Percentiles rank a stretch among this genome's conserved stretches.
These are phyloP conservation scores for Cytauxzoon felis DNA, from an alignment of 169 alveolate genomes.

Conservation along the genomic window DNA sequence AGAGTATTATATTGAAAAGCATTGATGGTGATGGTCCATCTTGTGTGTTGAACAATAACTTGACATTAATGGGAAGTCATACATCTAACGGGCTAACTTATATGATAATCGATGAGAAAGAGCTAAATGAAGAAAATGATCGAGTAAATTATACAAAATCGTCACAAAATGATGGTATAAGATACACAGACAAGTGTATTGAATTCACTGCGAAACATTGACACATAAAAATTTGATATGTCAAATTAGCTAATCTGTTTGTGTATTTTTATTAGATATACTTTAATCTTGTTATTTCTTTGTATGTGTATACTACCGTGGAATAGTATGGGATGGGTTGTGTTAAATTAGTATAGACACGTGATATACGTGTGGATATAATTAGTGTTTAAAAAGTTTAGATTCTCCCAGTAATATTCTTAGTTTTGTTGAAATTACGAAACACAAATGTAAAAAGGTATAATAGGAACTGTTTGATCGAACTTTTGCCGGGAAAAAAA, in stretches of 20 bases:
- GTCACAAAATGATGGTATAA: neutral
- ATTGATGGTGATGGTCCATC: slow-evolving; percentile 22
- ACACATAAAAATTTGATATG: neutral
- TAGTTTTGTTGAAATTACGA: too few species aligned
- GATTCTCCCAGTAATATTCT: too few species aligned
- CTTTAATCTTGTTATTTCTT: neutral
- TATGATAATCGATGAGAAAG: slow-evolving; percentile 24
- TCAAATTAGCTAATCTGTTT: too few species aligned
- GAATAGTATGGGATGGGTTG: too few species aligned
- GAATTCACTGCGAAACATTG: slow-evolving; percentile 25
- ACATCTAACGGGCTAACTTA: slow-evolving; percentile 35
- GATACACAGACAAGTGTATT: slow-evolving; percentile 34
- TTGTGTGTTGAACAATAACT: slow-evolving; percentile 33
- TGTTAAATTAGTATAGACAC: too few species aligned
- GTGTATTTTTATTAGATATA: neutral
- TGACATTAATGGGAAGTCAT: slow-evolving; percentile 39
- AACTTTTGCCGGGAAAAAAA: too few species aligned
- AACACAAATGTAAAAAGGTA: too few species aligned
- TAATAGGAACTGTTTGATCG: too few species aligned
- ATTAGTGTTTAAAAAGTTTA: too few species aligned
- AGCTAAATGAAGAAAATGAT: neutral
- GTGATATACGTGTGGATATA: too few species aligned
- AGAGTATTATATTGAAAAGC: slow-evolving; percentile 11
- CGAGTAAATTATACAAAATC: neutral
- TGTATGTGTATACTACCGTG: too few species aligned